Conservation (phyloP, 768 basidiomycete genomes). For the Leccinum fibrillosum region DNA sequence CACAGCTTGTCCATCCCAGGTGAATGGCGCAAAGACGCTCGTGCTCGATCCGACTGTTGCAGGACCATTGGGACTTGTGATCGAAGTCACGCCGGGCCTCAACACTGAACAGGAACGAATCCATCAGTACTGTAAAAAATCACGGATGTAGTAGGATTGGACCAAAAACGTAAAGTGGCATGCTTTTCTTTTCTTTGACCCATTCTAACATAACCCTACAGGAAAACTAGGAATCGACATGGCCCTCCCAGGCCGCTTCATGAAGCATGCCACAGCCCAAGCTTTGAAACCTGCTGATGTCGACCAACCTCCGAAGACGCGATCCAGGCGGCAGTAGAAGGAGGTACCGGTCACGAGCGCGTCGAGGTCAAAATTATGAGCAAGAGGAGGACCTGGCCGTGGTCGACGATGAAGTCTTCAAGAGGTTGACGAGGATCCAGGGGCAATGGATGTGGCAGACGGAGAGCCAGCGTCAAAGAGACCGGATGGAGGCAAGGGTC, state of each 20-base stretch:
- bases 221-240: slow-evolving; percentile 62
- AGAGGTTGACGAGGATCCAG: slow-evolving; percentile 4
- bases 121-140: slow-evolving; percentile 81
- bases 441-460: slow-evolving; percentile 8
- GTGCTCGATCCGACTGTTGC: slow-evolving; percentile 85
- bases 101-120: slow-evolving; percentile 56
- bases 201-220: slow-evolving; percentile 9
- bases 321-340: neutral
- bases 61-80: slow-evolving; percentile 92
- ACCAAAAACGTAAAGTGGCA: slow-evolving; percentile 37
- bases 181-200: neutral
- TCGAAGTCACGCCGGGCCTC: slow-evolving; percentile 64
- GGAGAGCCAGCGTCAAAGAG: neutral
- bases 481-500: slow-evolving; percentile 31
- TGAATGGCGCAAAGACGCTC: slow-evolving; percentile 93
- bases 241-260: slow-evolving; percentile 76
- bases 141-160: slow-evolving; percentile 65
- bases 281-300: slow-evolving; percentile 38
- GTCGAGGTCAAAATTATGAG: slow-evolving; percentile 58
- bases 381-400: slow-evolving; percentile 42
- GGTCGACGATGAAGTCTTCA: slow-evolving; percentile 28
- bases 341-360: slow-evolving; percentile 19
- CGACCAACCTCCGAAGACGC: slow-evolving; percentile 25
- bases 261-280: slow-evolving; percentile 77
- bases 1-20: slow-evolving; percentile 38